Evolutionary conservation across 139 green algal genomes (phyloP).

Genomic region (Micromonas commoda): DNA sequence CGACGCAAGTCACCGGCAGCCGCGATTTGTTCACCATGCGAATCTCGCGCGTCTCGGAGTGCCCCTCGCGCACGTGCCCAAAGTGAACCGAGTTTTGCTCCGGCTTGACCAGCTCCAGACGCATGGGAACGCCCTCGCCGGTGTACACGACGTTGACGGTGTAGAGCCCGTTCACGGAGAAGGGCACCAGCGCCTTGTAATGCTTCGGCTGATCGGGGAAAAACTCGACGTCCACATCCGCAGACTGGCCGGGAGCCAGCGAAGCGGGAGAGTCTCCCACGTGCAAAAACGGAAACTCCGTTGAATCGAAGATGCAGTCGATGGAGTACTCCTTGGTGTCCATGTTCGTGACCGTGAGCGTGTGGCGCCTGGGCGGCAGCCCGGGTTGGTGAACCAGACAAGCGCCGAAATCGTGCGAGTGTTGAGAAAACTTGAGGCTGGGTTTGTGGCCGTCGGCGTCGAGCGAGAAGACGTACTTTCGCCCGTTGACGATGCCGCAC

Average conservation of each 20-base stretch:
- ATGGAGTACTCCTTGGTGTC: conserved; percentile 57
- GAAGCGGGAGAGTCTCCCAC: conserved; percentile 41
- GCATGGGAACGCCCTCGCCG: conserved; percentile 55
- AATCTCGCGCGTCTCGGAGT: conserved; percentile 35
- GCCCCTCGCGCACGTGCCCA: conserved; percentile 39
- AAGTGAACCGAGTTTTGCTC: conserved; percentile 50
- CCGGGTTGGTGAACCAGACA: conserved; percentile 51
- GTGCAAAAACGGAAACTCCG: conserved; percentile 37
- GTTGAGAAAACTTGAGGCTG: conserved; percentile 58
- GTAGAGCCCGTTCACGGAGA: conserved; percentile 72
- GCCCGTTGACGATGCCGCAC: conserved; percentile 58
- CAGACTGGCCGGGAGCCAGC: conserved; percentile 51
- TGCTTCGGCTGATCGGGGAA: conserved; percentile 34
- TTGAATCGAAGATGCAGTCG: conserved; percentile 49
- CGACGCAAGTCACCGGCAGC: conserved; percentile 35
- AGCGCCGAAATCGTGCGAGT: conserved; percentile 60
- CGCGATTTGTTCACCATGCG: conserved; percentile 54
- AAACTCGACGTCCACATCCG: conserved; percentile 52
- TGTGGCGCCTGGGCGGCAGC: conserved; percentile 40
- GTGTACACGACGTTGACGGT: conserved; percentile 51
- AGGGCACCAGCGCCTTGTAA: conserved; percentile 43
- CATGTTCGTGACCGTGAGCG: conserved; percentile 54
- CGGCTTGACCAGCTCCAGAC: conserved; percentile 52
- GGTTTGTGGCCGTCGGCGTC: conserved; percentile 59
- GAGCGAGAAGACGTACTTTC: conserved; percentile 54